These are phyloP conservation scores for Backusella australiensis DNA, from an alignment of 192 early-diverging fungal genomes.

Conservation along the genomic window DNA sequence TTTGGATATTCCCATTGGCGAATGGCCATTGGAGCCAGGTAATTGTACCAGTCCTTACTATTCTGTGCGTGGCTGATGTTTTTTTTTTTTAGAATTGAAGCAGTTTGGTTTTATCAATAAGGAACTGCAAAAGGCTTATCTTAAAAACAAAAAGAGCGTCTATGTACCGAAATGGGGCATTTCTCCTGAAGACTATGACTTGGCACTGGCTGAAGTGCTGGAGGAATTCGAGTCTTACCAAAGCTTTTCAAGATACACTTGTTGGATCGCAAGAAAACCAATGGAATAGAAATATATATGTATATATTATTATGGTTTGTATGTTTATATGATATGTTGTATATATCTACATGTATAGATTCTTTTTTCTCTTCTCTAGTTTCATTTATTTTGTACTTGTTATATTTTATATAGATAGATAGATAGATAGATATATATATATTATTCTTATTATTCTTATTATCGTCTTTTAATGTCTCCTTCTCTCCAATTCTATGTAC, in stretches of 20 bases:
- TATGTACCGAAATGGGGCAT: slow-evolving; percentile 29
- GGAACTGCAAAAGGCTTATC: slow-evolving; percentile 30
- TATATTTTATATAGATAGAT: not conserved
- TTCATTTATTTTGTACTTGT: not conserved
- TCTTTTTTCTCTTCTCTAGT: not conserved
- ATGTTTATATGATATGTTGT: not conserved
- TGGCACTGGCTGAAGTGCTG: slow-evolving; percentile 24
- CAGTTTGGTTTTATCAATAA: slow-evolving; percentile 39
- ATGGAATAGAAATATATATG: not conserved
- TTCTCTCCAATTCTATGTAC: slow-evolving; percentile 2
- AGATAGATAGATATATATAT: not conserved
- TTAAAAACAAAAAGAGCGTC: slow-evolving; percentile 23
- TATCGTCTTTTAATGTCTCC: not conserved
- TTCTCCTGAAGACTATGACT: slow-evolving; percentile 35
- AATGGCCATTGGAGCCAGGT: slow-evolving; percentile 36
- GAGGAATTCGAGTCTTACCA: slow-evolving; percentile 35
- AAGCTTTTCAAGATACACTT: slow-evolving; percentile 29
- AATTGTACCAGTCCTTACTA: too few species aligned
- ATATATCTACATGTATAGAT: not conserved
- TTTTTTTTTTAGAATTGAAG: slow-evolving; percentile 20
- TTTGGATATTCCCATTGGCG: slow-evolving; percentile 35
- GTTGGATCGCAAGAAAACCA: slow-evolving; percentile 33
- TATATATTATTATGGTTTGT: not conserved
- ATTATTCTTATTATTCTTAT: not conserved
- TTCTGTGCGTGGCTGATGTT: too few species aligned